Evolutionary conservation across 345 rosid species (phyloP), one percentile per base, ranked within the genome.

Genomic region (Linum trigynum): DNA sequence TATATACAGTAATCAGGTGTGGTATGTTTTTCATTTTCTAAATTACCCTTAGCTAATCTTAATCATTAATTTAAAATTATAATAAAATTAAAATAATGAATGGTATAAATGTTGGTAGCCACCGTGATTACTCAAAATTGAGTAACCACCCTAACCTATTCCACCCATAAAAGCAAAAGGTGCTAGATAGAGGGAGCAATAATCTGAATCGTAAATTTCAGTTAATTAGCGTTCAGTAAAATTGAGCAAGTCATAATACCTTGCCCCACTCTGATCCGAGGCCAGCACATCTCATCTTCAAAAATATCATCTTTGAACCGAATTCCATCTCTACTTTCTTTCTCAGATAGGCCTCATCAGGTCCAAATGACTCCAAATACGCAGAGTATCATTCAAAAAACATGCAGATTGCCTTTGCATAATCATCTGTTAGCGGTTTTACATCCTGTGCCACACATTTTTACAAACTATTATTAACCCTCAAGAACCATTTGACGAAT

Each of bases 261-360:
- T 94, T 90, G 67, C 96, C 94, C 99, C 99, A 94, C 69, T 86
- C 89, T n/a, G 97, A 71, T 68, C 80, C 88, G 65, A 90, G 95
- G 65, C 91, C 90, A 11, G 89, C 74, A 76, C 95, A 88, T 79
- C 99, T 88, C 97, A 94, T 94, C 91, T 94, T 94, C 74, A 94
- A 73, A 86, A 81, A 85, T 65, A 94, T 94, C 97, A 94, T 88
- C 82, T 83, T 90, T 45, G 97, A 80, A 32, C 97, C 99, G 80
- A 94, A 77, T 74, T 94, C 96, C 38, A 71, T 84, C 89, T 88
- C 99, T 41, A 90, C 95, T 76, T 94, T 94, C 87, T 94, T 92
- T 75, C 77, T 73, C 79, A 90, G 77, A 72, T 78, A 90, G 50
- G 73, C 65, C 72, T 90, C 99, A 35, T 85, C 90, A 65, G 89